These are phyloP conservation scores for Usnea hakonensis DNA, from an alignment of 495 filamentous ascomycete genomes.

Conservation along the genomic window DNA sequence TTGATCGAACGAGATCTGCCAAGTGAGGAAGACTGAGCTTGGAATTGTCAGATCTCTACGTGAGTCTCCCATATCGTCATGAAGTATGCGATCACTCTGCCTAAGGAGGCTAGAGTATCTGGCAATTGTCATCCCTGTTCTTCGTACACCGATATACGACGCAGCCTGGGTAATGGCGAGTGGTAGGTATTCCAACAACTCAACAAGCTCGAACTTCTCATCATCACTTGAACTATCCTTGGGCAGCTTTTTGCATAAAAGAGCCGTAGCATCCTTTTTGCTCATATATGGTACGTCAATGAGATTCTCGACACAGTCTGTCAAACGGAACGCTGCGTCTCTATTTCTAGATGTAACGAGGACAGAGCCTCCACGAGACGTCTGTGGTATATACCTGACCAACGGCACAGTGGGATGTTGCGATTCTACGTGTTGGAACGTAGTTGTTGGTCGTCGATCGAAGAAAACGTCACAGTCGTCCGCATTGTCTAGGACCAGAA, in stretches of 20 bases:
- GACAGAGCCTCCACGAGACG: neutral
- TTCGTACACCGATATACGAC: neutral
- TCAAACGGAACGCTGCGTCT: neutral
- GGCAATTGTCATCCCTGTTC: neutral
- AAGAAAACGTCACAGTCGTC: slow-evolving; percentile 2
- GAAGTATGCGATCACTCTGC: neutral
- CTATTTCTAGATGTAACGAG: slow-evolving; percentile 3
- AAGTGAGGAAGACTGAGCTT: neutral
- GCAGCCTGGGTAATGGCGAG: slow-evolving; percentile 3
- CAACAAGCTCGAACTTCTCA: neutral
- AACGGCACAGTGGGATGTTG: neutral
- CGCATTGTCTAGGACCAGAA: slow-evolving; percentile 4
- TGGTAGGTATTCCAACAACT: neutral
- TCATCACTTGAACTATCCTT: neutral
- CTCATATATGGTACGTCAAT: neutral
- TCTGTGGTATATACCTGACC: neutral
- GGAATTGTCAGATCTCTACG: neutral
- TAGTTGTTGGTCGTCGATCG: neutral
- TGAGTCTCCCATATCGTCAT: neutral
- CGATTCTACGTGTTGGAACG: neutral
- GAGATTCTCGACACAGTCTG: neutral
- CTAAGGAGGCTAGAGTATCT: neutral
- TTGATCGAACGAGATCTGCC: neutral
- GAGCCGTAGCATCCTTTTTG: neutral
- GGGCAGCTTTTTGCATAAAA: neutral